Conservation (phyloP, 2,329 filamentous ascomycete genomes). For the Penicillium sp. region DNA sequence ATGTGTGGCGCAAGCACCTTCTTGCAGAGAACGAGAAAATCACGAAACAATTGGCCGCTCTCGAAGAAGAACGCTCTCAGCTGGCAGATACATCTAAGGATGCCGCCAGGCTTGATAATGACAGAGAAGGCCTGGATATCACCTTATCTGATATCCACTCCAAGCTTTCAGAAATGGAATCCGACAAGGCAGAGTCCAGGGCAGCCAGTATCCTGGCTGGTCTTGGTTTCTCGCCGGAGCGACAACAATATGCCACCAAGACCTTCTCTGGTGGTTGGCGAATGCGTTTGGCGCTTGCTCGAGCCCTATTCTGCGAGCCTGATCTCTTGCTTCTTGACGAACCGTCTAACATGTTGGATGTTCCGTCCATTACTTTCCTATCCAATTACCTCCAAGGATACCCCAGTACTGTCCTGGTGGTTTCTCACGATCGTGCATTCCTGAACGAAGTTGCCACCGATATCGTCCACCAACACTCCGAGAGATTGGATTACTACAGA, state of each 20-base stretch:
- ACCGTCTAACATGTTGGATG: slow-evolving; percentile 99
- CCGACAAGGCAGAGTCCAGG: slow-evolving; percentile 94
- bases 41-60: slow-evolving; percentile 70
- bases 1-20: slow-evolving; percentile 97
- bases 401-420: slow-evolving; percentile 91
- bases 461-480: slow-evolving; percentile 97
- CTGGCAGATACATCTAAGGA: slow-evolving; percentile 93
- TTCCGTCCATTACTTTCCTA: slow-evolving; percentile 98
- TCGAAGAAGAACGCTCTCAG: slow-evolving; percentile 76
- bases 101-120: slow-evolving; percentile 79
- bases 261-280: slow-evolving; percentile 99
- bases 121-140: slow-evolving; percentile 86
- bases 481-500: slow-evolving; percentile 97
- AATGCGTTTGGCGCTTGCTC: slow-evolving; percentile 92
- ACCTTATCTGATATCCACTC: slow-evolving; percentile 88
- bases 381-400: slow-evolving; percentile 93
- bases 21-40: slow-evolving; percentile 90
- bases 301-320: slow-evolving; percentile 97
- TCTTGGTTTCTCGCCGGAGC: slow-evolving; percentile 92
- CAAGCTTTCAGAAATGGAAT: slow-evolving; percentile 98
- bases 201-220: slow-evolving; percentile 95
- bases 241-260: slow-evolving; percentile 90
- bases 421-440: slow-evolving; percentile 98
- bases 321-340: slow-evolving; percentile 93
- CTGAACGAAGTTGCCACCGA: slow-evolving; percentile 99